These are phyloP conservation scores for Malus orientalis DNA, from an alignment of 306 rosid genomes.

Conservation along the genomic window DNA sequence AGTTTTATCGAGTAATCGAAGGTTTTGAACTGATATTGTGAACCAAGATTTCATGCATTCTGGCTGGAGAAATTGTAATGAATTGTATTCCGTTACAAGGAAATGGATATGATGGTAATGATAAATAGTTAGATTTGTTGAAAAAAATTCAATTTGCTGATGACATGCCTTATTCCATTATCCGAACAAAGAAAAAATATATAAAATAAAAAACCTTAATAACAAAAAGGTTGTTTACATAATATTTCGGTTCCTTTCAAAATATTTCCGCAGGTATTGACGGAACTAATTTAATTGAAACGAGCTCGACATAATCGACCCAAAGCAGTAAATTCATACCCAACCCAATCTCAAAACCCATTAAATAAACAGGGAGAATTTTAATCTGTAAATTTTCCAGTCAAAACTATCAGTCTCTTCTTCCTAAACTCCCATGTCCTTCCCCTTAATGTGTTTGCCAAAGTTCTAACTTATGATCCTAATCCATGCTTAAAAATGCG, in stretches of 20 bases:
- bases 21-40: background rate
- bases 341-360: background rate
- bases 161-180: background rate
- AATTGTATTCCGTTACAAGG: slow-evolving; percentile 1
- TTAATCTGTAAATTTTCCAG: background rate
- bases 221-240: no score
- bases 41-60: background rate
- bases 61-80: background rate
- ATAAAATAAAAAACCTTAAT: no score
- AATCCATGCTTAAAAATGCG: no score
- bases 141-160: background rate
- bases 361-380: background rate
- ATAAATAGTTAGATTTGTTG: slow-evolving; percentile 6
- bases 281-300: no score
- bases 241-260: no score
- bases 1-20: slow-evolving; percentile 1
- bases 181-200: no score
- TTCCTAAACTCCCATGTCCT: background rate
- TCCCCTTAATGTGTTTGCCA: background rate
- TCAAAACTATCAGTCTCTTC: background rate
- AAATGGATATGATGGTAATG: background rate
- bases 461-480: no score
- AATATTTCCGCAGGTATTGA: no score
- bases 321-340: no score
- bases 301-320: no score